A percentile compares a stretch with the other conserved stretches of the same genome.
Conservation (phyloP, 495 filamentous ascomycete genomes). For the Hyaloscypha variabilis region DNA sequence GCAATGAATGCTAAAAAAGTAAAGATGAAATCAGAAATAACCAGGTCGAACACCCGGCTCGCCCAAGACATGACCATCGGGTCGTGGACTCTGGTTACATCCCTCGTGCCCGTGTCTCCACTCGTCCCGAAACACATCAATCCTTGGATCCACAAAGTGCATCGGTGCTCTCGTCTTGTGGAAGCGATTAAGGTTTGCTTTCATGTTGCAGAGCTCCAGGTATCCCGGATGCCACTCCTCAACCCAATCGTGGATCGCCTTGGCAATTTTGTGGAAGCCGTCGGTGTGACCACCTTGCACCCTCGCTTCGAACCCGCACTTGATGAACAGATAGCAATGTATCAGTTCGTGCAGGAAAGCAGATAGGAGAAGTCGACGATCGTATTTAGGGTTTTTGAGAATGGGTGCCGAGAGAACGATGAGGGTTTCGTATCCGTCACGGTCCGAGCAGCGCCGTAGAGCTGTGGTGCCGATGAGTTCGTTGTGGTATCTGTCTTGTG, state of each 20-base stretch:
- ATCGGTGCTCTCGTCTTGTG: slow-evolving; percentile 11
- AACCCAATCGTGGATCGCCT: slow-evolving; percentile 55
- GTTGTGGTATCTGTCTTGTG: slow-evolving; percentile 36
- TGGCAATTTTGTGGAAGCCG: slow-evolving; percentile 52
- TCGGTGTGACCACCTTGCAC: slow-evolving; percentile 53
- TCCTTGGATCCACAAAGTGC: neutral
- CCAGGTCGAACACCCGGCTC: neutral
- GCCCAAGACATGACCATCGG: neutral
- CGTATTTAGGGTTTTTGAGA: slow-evolving; percentile 46
- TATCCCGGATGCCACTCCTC: slow-evolving; percentile 36
- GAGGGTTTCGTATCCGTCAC: slow-evolving; percentile 53
- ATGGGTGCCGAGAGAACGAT: slow-evolving; percentile 56
- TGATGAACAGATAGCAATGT: slow-evolving; percentile 59
- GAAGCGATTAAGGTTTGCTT: slow-evolving; percentile 48
- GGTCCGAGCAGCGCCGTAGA: slow-evolving; percentile 40
- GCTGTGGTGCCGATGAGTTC: slow-evolving; percentile 57
- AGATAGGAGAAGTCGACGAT: slow-evolving; percentile 54
- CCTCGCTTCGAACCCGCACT: slow-evolving; percentile 51
- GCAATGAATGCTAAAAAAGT: neutral
- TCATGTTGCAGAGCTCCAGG: slow-evolving; percentile 51
- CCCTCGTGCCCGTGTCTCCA: slow-evolving; percentile 20
- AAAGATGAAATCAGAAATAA: neutral
- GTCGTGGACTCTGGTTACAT: slow-evolving; percentile 20
- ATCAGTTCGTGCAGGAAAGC: slow-evolving; percentile 61
- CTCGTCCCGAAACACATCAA: slow-evolving; percentile 11